Percentiles rank a stretch among this genome's conserved stretches.
Conservation (phyloP, 768 basidiomycete species). For the Infundibulicybe gibba region DNA sequence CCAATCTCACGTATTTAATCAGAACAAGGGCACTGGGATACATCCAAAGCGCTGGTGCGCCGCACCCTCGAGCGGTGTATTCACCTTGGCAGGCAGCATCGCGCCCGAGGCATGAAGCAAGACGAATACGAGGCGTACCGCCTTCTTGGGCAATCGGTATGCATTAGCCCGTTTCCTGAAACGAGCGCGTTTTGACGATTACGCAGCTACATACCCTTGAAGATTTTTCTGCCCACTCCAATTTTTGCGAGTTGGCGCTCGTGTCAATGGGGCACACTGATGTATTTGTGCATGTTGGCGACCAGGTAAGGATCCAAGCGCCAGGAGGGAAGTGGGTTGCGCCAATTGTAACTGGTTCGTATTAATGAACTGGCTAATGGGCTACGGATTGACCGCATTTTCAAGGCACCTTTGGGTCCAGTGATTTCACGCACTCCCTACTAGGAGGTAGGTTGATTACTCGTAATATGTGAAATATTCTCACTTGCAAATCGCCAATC, state of each 20-base stretch:
- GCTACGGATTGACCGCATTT: background rate
- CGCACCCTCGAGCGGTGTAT: conserved; percentile 77
- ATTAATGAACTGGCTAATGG: background rate
- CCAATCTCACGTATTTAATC: background rate
- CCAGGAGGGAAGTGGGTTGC: conserved; percentile 74
- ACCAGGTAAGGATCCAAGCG: conserved; percentile 68
- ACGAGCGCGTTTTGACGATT: too few species aligned
- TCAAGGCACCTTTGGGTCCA: conserved; percentile 69
- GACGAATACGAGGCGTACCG: conserved; percentile 80
- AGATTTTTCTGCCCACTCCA: conserved; percentile 87
- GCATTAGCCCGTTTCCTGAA: conserved; percentile 17
- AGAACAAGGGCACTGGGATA: conserved; percentile 84
- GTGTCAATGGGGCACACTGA: conserved; percentile 68
- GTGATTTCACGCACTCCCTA: conserved; percentile 76
- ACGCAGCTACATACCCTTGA: conserved; percentile 73
- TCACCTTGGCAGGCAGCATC: conserved; percentile 65
- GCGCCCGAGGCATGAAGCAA: conserved; percentile 51
- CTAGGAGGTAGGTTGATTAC: conserved; percentile 53
- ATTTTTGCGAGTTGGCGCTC: conserved; percentile 85
- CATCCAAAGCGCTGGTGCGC: conserved; percentile 75
- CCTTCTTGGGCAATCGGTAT: conserved; percentile 67
- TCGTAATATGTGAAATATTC: background rate
- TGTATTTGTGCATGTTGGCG: conserved; percentile 87
- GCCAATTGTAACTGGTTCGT: conserved; percentile 73
- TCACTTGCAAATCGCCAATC: background rate